A percentile compares a stretch with the other conserved stretches of the same genome.
phyloP scores from a whole-genome alignment of 495 filamentous ascomycete genomes.

The Xylaria scruposa region DNA sequence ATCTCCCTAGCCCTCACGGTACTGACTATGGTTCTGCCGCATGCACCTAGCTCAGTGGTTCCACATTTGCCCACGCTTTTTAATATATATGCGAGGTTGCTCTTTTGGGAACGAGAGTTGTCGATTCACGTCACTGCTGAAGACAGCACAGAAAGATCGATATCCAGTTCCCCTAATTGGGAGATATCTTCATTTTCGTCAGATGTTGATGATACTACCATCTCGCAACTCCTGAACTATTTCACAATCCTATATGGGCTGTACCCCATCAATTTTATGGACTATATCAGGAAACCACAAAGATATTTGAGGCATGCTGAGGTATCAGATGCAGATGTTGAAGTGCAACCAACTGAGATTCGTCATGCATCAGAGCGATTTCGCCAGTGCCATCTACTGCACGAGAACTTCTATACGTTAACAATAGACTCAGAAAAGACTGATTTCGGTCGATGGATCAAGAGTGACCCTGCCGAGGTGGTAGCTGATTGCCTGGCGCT shows the following conservation, averaged over 20 bases:
- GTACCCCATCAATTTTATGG: slow-evolving; percentile 80
- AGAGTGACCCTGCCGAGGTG: slow-evolving; percentile 73
- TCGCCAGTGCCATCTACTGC: slow-evolving; percentile 69
- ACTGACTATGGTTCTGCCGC: slow-evolving; percentile 77
- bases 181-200: slow-evolving; percentile 63
- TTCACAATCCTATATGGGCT: slow-evolving; percentile 80
- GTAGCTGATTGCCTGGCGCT: slow-evolving; percentile 71
- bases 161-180: slow-evolving; percentile 53
- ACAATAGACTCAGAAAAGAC: slow-evolving; percentile 75
- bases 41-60: slow-evolving; percentile 70
- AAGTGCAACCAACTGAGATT: slow-evolving; percentile 74
- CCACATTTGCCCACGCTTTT: slow-evolving; percentile 70
- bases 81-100: slow-evolving; percentile 73
- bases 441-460: slow-evolving; percentile 73
- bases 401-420: slow-evolving; percentile 74
- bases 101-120: slow-evolving; percentile 72
- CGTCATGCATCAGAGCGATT: slow-evolving; percentile 70
- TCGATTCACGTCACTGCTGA: slow-evolving; percentile 43
- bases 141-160: slow-evolving; percentile 38
- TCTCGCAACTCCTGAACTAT: slow-evolving; percentile 76
- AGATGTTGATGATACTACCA: slow-evolving; percentile 62
- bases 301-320: slow-evolving; percentile 69
- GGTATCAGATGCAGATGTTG: slow-evolving; percentile 68
- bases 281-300: slow-evolving; percentile 77
- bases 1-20: slow-evolving; percentile 70